Percentiles rank a stretch among this genome's conserved stretches.
Evolutionary conservation across 768 basidiomycete genomes (phyloP).

Genomic region (Russula sp.): DNA sequence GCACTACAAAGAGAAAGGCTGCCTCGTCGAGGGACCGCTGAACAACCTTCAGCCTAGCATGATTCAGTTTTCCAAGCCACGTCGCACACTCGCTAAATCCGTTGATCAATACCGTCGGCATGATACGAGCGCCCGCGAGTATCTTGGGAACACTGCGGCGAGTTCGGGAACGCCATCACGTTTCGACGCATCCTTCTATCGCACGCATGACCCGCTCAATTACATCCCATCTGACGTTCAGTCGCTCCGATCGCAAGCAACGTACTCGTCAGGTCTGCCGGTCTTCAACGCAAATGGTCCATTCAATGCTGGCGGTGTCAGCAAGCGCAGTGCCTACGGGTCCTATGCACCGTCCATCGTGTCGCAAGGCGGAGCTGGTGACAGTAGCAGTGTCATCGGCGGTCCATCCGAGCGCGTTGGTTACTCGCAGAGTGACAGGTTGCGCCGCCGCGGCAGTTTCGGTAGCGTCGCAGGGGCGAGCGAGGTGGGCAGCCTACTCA

Average conservation of each 20-base stretch:
- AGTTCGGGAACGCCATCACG: constrained; percentile 85
- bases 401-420: constrained; percentile 47
- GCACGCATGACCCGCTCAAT: constrained; percentile 87
- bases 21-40: constrained; percentile 92
- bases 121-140: constrained; percentile 87
- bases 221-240: constrained; percentile 96
- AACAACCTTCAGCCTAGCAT: constrained; percentile 96
- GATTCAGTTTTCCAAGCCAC: constrained; percentile 99
- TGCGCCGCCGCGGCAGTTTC: constrained; percentile 71
- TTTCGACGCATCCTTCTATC: constrained; percentile 93
- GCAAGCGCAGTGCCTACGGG: constrained; percentile 64
- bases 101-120: constrained; percentile 93
- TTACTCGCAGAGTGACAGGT: constrained; percentile 86
- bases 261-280: constrained; percentile 87
- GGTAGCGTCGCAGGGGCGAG: constrained; percentile 67
- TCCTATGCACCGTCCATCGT: constrained; percentile 88
- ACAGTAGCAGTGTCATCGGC: constrained; percentile 43
- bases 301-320: constrained; percentile 59
- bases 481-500: constrained; percentile 61
- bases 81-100: constrained; percentile 78
- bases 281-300: constrained; percentile 67
- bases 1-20: constrained; percentile 94
- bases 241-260: constrained; percentile 93
- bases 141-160: constrained; percentile 32
- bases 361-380: constrained; percentile 76